A percentile compares a stretch with the other conserved stretches of the same genome.
Evolutionary conservation across 768 basidiomycete genomes (phyloP).

Genomic region (Kwoniella europaea): DNA sequence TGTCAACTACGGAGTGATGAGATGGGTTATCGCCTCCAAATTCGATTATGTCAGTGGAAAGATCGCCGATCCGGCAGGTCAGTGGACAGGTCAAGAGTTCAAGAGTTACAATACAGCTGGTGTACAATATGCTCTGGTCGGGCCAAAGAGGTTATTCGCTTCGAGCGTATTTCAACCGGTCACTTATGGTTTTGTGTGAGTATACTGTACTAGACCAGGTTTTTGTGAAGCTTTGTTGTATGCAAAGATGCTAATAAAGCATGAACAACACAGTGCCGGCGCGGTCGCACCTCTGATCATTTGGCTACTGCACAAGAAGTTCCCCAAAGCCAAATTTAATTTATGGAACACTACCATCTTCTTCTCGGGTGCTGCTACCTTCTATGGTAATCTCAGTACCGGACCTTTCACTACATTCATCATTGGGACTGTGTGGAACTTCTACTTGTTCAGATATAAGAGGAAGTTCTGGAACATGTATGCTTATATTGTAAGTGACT

Average conservation of each 20-base stretch:
- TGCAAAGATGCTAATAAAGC: too few species aligned
- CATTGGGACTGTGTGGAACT: slow-evolving; percentile 22
- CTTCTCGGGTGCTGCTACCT: slow-evolving; percentile 21
- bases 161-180: slow-evolving; percentile 16
- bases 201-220: background rate
- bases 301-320: slow-evolving; percentile 23
- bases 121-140: slow-evolving; percentile 24
- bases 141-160: slow-evolving; percentile 18
- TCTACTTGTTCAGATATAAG: slow-evolving; percentile 23
- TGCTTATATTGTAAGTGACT: slow-evolving; percentile 19
- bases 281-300: slow-evolving; percentile 18
- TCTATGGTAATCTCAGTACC: slow-evolving; percentile 23
- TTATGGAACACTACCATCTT: slow-evolving; percentile 29
- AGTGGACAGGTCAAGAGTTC: slow-evolving; percentile 26
- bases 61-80: slow-evolving; percentile 11
- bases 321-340: slow-evolving; percentile 10
- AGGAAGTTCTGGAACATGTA: slow-evolving; percentile 25
- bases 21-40: slow-evolving; percentile 17
- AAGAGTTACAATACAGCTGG: slow-evolving; percentile 23
- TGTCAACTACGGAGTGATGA: slow-evolving; percentile 24
- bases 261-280: background rate
- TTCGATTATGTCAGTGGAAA: slow-evolving; percentile 25
- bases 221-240: too few species aligned
- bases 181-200: slow-evolving; percentile 23
- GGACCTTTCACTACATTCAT: slow-evolving; percentile 21